phyloP scores from a whole-genome alignment of 1,284 basidiomycete genomes.

The Pisolithus thermaeus region DNA sequence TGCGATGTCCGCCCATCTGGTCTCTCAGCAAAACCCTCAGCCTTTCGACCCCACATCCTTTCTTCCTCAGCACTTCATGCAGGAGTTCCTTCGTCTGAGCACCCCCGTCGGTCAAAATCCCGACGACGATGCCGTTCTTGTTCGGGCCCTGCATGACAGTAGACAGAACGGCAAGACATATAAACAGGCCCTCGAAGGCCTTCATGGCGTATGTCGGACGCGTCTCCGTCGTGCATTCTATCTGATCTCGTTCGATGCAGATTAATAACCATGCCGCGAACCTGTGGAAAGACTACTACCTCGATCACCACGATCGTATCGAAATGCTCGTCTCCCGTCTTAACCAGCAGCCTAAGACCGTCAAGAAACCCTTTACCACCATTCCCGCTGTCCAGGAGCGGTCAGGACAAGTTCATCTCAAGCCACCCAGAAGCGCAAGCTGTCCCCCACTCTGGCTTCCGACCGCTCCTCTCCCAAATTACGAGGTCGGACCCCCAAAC shows the following conservation, averaged over 20 bases:
- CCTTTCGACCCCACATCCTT: conserved; percentile 28
- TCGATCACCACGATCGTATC: conserved; percentile 57
- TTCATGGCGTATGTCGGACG: conserved; percentile 35
- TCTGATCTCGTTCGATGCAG: conserved; percentile 24
- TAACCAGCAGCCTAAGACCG: conserved; percentile 30
- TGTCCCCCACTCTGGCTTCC: conserved; percentile 11
- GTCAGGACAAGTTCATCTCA: conserved; percentile 14
- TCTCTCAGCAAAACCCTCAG: conserved; percentile 1
- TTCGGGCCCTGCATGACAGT: conserved; percentile 37
- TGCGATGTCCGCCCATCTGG: neutral
- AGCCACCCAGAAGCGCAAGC: conserved; percentile 24
- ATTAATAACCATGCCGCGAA: conserved; percentile 40
- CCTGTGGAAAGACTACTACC: conserved; percentile 69
- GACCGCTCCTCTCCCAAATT: conserved; percentile 8
- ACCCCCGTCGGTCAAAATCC: conserved; percentile 45
- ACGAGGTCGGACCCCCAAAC: conserved; percentile 11
- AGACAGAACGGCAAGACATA: conserved; percentile 32
- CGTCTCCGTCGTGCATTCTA: neutral
- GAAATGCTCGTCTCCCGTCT: conserved; percentile 40
- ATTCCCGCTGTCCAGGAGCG: conserved; percentile 16
- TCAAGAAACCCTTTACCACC: conserved; percentile 43
- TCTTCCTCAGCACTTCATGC: conserved; percentile 44
- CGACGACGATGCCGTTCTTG: conserved; percentile 49
- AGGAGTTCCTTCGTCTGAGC: conserved; percentile 47
- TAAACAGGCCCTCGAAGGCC: conserved; percentile 36